Base-by-base conservation (phyloP, 371 early-diverging fungal species). In the Sanchytrium tribonematis region DNA sequence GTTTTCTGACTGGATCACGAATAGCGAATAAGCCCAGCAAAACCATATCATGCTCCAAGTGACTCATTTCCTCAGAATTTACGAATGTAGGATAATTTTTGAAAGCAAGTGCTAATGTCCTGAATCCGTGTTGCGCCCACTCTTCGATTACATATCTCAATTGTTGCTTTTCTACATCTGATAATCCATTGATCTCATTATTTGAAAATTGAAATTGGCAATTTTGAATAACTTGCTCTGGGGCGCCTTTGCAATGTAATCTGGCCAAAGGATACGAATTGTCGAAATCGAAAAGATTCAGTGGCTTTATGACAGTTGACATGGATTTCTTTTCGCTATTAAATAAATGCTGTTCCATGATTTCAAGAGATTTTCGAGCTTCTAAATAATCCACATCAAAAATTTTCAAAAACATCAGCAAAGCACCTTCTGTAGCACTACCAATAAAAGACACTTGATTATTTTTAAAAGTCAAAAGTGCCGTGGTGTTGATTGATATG, bases 281-380 rank as follows among this genome's bases (percentile, higher is more conserved):
- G 48, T 48, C 48, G 22, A 48, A 48, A 48, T 48, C 48, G 5
- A 48, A 5, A 48, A 48, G 48, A 48, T 48, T 48, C 48, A 48
- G 22, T 48, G 48, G 48, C 22, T 48, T 48, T 48, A 48, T 12
- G n/a, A 66, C 29, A 17, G 85, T 84, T 0, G 87, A 81, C 90
- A 90, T 90, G 68, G 84, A 80, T 80, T 90, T 90, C 72, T 82
- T 80, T 71, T 83, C 79, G 22, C 48, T 48, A 12, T 5, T 48
- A 48, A 48, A 48, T 48, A 48, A 48, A 22, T 12, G 22, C 22
- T 48, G 48, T 48, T 48, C 48, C 12, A 22, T 22, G 22, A 48
- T 48, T 48, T 48, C 12, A 22, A 48, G 5, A 48, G 48, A 48
- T 22, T 48, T 48, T 12, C 48, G 48, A 48, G 48, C 16, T 28